Conservation (phyloP, 305 asterid genomes). For the Fraxinus greggii region DNA sequence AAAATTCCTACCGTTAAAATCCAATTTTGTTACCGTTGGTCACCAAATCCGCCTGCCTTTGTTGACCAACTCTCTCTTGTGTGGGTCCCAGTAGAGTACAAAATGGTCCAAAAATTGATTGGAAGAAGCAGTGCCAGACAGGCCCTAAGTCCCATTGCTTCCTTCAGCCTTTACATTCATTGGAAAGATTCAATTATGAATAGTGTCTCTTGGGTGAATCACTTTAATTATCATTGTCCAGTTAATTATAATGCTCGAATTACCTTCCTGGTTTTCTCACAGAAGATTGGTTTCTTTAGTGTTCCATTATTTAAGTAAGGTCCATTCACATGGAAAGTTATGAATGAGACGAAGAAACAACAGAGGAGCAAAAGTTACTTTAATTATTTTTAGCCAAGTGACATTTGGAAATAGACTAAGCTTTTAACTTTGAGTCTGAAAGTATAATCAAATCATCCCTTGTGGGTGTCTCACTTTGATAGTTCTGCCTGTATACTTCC, state of each 20-base stretch:
- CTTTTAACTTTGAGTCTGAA: background rate
- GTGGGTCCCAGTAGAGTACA: too few species aligned
- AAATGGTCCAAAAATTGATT: too few species aligned
- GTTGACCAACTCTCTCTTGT: too few species aligned
- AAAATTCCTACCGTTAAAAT: too few species aligned
- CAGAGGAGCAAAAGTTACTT: background rate
- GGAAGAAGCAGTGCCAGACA: too few species aligned
- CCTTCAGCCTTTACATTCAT: conserved; percentile 10
- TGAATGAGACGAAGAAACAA: background rate
- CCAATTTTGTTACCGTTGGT: too few species aligned
- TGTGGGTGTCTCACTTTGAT: background rate
- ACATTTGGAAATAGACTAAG: background rate
- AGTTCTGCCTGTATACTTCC: background rate
- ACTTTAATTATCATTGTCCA: conserved; percentile 1
- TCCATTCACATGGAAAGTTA: background rate
- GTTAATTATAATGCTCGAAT: background rate
- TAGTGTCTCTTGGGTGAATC: conserved; percentile 10
- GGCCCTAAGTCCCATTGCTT: conserved; percentile 4
- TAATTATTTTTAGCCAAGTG: background rate
- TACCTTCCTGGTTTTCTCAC: background rate
- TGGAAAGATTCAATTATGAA: background rate
- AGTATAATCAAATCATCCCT: background rate
- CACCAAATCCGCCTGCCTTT: too few species aligned
- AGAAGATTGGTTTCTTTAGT: conserved; percentile 8
- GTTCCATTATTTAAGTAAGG: background rate